Conservation (phyloP, 2,329 filamentous ascomycete species). For the Diplodia sapinea region DNA sequence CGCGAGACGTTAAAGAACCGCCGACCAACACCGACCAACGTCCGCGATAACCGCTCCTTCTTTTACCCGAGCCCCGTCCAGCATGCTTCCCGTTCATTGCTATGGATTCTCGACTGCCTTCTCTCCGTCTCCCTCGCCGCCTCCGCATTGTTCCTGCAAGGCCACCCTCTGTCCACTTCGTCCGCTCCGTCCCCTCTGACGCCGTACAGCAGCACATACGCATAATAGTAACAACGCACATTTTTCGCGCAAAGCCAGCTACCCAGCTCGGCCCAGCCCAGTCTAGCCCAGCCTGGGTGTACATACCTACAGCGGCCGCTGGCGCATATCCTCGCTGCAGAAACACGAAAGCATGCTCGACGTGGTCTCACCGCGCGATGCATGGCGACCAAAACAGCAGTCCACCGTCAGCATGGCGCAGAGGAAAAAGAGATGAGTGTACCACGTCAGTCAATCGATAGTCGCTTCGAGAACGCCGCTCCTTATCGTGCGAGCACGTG, state of each 20-base stretch:
- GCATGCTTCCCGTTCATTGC: neutral
- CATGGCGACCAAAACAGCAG: neutral
- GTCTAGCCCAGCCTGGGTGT: neutral
- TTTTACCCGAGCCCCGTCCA: neutral
- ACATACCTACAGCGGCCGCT: neutral
- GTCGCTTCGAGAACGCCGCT: too few species aligned
- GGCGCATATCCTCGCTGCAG: neutral
- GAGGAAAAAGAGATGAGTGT: neutral
- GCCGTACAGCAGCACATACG: neutral
- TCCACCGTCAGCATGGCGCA: too few species aligned
- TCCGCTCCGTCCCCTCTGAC: too few species aligned
- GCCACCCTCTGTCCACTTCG: neutral
- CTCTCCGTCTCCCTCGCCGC: too few species aligned
- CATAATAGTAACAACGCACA: neutral
- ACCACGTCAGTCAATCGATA: neutral
- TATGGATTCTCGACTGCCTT: too few species aligned
- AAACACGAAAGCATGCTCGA: neutral
- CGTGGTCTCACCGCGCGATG: neutral
- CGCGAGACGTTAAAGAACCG: neutral
- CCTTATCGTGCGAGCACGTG: too few species aligned
- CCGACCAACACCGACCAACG: neutral
- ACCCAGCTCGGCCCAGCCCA: neutral
- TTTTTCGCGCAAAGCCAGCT: neutral
- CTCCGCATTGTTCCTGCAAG: neutral
- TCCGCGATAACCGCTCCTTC: constrained; percentile 3